Percentiles rank a stretch among this genome's conserved stretches.
Conservation (phyloP, 2,329 filamentous ascomycete genomes). For the Diaporthe sp. region DNA sequence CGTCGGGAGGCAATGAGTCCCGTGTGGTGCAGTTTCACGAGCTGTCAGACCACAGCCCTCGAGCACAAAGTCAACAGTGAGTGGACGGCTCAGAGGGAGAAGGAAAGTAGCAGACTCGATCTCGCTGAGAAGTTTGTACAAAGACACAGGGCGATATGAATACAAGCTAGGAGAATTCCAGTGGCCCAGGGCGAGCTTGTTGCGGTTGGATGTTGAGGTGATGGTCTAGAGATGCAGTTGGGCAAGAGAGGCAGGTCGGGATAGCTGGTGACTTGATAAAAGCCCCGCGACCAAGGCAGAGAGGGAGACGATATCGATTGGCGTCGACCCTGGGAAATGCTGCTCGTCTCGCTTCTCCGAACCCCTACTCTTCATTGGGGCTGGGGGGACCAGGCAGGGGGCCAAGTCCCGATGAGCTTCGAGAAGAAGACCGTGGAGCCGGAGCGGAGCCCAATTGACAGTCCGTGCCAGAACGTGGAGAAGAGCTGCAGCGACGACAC, state of each 20-base stretch:
- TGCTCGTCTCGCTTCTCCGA: slow-evolving; percentile 37
- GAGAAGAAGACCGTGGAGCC: slow-evolving; percentile 33
- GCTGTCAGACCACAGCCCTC: slow-evolving; percentile 1
- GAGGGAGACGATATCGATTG: slow-evolving; percentile 37
- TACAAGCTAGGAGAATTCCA: slow-evolving; percentile 4
- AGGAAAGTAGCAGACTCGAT: not conserved
- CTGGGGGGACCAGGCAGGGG: slow-evolving; percentile 35
- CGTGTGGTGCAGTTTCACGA: not conserved
- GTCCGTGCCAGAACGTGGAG: slow-evolving; percentile 35
- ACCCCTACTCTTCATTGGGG: slow-evolving; percentile 40
- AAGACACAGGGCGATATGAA: not conserved
- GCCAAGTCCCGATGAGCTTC: slow-evolving; percentile 31
- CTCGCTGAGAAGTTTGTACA: not conserved
- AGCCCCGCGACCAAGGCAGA: slow-evolving; percentile 37
- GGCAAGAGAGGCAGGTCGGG: slow-evolving; percentile 37
- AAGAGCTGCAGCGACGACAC: slow-evolving; percentile 8
- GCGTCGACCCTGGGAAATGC: slow-evolving; percentile 39
- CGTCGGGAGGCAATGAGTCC: slow-evolving; percentile 2
- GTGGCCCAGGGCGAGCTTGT: not conserved
- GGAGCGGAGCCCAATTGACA: slow-evolving; percentile 37
- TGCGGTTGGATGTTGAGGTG: slow-evolving; percentile 16
- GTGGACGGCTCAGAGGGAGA: not conserved
- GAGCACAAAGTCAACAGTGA: not conserved
- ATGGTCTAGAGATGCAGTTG: slow-evolving; percentile 4
- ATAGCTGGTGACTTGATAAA: slow-evolving; percentile 41